phyloP scores from a whole-genome alignment of 169 alveolate genomes.

The Plasmodium yoelii region DNA sequence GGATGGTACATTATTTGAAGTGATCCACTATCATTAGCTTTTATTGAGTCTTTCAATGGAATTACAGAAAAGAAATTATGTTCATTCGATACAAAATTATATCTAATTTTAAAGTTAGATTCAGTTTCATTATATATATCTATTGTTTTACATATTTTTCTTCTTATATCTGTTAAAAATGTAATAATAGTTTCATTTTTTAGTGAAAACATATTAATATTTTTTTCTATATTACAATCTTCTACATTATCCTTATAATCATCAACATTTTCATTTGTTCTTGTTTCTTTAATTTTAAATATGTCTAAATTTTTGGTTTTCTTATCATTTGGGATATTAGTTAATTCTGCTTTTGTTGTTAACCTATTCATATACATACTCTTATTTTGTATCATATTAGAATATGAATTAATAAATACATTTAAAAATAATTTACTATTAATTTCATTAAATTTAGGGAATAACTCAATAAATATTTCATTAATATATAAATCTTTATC shows the following conservation, averaged over 20 bases:
- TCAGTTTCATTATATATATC: constrained; percentile 54
- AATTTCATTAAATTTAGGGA: constrained; percentile 69
- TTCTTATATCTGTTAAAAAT: constrained; percentile 53
- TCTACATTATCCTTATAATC: not conserved
- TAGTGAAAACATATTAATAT: constrained; percentile 17
- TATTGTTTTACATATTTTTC: constrained; percentile 24
- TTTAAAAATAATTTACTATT: constrained; percentile 44
- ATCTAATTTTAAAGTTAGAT: constrained; percentile 59
- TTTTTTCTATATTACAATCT: constrained; percentile 11
- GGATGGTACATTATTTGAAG: constrained; percentile 56
- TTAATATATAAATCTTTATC: constrained; percentile 52
- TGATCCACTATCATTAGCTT: constrained; percentile 46
- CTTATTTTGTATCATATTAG: constrained; percentile 11
- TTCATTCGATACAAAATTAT: constrained; percentile 52
- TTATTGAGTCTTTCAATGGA: constrained; percentile 32
- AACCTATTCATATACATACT: constrained; percentile 8
- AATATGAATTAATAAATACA: constrained; percentile 30
- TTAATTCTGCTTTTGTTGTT: not conserved
- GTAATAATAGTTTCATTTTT: constrained; percentile 68
- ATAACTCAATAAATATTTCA: constrained; percentile 36
- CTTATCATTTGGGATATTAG: constrained; percentile 1
- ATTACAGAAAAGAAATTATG: constrained; percentile 55
- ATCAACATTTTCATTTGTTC: not conserved
- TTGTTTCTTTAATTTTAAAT: not conserved
- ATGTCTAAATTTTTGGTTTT: not conserved